Evolutionary conservation across 306 rosid genomes (phyloP), one percentile per base, ranked within the genome.

Genomic region (Nissolia schottii): DNA sequence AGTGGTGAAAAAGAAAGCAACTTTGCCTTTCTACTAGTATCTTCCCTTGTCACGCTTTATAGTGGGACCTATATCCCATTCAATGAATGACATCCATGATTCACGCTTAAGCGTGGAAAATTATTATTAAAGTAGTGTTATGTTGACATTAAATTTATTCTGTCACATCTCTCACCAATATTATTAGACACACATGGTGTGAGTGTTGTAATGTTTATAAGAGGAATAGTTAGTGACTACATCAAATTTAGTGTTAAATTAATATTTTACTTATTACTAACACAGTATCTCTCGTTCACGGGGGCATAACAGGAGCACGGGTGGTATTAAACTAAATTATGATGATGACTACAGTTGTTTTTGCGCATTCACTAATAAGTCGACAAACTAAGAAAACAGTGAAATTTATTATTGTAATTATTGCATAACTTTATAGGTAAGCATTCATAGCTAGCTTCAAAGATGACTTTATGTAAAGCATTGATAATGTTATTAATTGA

Each of bases 401-500:
- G 1, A 38, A 34, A 24, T n/a, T 61, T 34, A 32, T 50, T 6
- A 18, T 64, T 10, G 55, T 37, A 18, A 7, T 58, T 15, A n/a
- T 64, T n/a, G 1, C 14, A 5, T 11, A 34, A 49, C 64, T 61
- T 73, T 35, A 11, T 68, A 16, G 55, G 49, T 31, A 12, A 57
- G 73, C 45, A 35, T 74, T 18, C 10, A 8, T 41, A 51, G 7
- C n/a, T 64, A 19, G n/a, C 24, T 7, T 53, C 11, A 53, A 61
- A 70, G 6, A 20, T 13, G 23, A 12, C 54, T 79, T 67, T 79
- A 48, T 27, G 31, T 28, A 79, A 79, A 66, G 67, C 57, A 46
- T 23, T 59, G 23, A 24, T 59, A 9, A n/a, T 38, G 29, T 32
- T 37, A 35, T 74, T 77, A 13, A 2, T 67, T 76, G 28, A 9